A percentile compares a stretch with the other conserved stretches of the same genome.
These are phyloP conservation scores for Exophiala dermatitidis DNA, from an alignment of 2,329 filamentous ascomycete genomes.

Conservation along the genomic window DNA sequence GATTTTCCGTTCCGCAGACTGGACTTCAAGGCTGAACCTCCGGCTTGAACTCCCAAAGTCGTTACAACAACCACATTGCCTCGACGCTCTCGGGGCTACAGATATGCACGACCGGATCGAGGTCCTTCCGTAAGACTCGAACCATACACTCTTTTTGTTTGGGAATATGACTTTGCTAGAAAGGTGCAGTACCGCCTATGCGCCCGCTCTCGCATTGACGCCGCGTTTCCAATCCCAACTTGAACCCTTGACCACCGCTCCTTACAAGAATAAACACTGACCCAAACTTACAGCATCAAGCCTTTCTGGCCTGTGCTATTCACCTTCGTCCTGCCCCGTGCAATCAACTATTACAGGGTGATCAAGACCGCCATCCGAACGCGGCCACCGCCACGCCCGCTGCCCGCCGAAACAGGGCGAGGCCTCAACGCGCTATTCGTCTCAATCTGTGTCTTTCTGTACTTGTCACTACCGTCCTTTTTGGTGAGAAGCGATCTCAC, in stretches of 20 bases:
- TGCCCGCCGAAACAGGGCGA: constrained; percentile 32
- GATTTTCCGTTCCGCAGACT: too few species aligned
- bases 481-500: constrained; percentile 16
- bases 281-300: constrained; percentile 21
- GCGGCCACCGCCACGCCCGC: constrained; percentile 34
- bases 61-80: too few species aligned
- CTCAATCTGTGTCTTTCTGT: constrained; percentile 46
- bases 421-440: constrained; percentile 48
- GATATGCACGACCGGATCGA: too few species aligned
- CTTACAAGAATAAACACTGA: background rate
- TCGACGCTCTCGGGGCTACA: too few species aligned
- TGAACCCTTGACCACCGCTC: background rate
- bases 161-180: background rate
- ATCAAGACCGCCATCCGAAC: constrained; percentile 24
- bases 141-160: too few species aligned
- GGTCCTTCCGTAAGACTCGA: too few species aligned
- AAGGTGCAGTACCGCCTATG: background rate
- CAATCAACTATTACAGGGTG: constrained; percentile 22
- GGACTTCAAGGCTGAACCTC: too few species aligned
- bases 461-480: constrained; percentile 46
- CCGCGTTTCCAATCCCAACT: too few species aligned
- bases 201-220: too few species aligned
- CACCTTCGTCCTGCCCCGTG: constrained; percentile 26
- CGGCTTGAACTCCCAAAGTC: too few species aligned
- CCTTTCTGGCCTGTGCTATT: constrained; percentile 27